These are phyloP conservation scores for barley (Hordeum vulgare) DNA, from an alignment of 176 grass and related monocot genomes.

Conservation along the genomic window MorexV3_pseudomolecules_assembly NC_058520.1:38075410-38075909, in stretches of 20 bases:
- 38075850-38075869: conserved; percentile 5
- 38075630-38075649: not conserved
- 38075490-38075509: not conserved
- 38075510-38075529: not conserved
- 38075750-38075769: conserved; percentile 92
- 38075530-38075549: not conserved
- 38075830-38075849: not conserved
- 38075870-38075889: not conserved
- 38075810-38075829: conserved; percentile 56
- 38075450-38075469: not conserved
- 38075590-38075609: conserved; percentile 5
- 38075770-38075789: conserved; percentile 84
- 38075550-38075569: not conserved
- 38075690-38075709: not conserved
- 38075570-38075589: not conserved
- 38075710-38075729: not conserved
- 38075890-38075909: not conserved
- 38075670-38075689: conserved; percentile 5
- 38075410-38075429: too few species aligned
- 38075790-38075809: conserved; percentile 66
- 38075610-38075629: not conserved
- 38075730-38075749: conserved; percentile 60
- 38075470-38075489: not conserved
- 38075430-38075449: not conserved
- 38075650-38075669: not conserved